Base-by-base conservation (phyloP, 306 rosid genomes). In the Sesbania bispinosa region DNA sequence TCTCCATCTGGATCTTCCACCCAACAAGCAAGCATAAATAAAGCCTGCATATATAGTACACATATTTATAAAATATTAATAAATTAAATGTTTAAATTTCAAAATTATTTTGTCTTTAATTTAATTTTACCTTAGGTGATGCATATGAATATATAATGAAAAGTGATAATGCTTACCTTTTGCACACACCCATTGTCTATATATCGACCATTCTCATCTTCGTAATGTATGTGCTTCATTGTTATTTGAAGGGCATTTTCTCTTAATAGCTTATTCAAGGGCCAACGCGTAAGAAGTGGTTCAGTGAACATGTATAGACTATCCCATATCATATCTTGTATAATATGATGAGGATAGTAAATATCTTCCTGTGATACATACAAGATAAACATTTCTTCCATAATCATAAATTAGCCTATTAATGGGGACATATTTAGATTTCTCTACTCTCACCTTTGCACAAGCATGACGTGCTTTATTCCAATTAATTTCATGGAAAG, bases 21-120 rank as follows among this genome's bases (percentile, higher is more conserved):
- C 93, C 90, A 89, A 59, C 96, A 85, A 27, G 89, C 84, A 18
- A 89, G 85, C 86, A 84, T 89, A 16, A 81, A 82, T 10, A 90
- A 67, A 2, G 66, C 79, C 96, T 86, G 41, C 9, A 8, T 14
- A 11, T 13, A 6, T 38, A 42, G n/a, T n/a, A n/a, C n/a, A n/a
- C n/a, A n/a, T n/a, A n/a, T n/a, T n/a, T n/a, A n/a, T n/a, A n/a
- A n/a, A n/a, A n/a, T n/a, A n/a, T n/a, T n/a, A n/a, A n/a, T n/a
- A n/a, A n/a, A n/a, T n/a, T n/a, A n/a, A n/a, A n/a, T n/a, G n/a
- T n/a, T n/a, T n/a, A n/a, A n/a, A n/a, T n/a, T n/a, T n/a, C n/a
- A n/a, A n/a, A n/a, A n/a, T n/a, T n/a, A n/a, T n/a, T n/a, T n/a
- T n/a, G n/a, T n/a, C n/a, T n/a, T n/a, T n/a, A n/a, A n/a, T n/a